A percentile compares a stretch with the other conserved stretches of the same genome.
Evolutionary conservation across 1,284 basidiomycete genomes (phyloP).

Genomic region (Fomitopsis pinicola): DNA sequence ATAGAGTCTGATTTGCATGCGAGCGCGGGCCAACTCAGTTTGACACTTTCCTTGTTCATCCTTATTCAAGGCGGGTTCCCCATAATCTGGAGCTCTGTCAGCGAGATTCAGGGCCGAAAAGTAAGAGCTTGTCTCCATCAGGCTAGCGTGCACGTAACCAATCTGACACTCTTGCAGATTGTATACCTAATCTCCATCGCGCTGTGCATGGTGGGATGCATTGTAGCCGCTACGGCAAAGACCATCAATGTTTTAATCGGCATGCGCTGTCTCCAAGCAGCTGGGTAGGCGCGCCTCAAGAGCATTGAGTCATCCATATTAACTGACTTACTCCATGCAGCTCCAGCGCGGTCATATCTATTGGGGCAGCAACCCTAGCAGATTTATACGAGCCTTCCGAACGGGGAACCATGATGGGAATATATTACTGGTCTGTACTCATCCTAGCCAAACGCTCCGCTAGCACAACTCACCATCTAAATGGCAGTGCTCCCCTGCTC

Average conservation of each 20-base stretch:
- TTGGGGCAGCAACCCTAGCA: conserved; percentile 79
- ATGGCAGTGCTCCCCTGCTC: conserved; percentile 26
- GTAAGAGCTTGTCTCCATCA: conserved; percentile 30
- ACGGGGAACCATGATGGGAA: conserved; percentile 76
- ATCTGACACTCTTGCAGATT: conserved; percentile 31
- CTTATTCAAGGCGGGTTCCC: conserved; percentile 71
- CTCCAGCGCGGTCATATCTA: conserved; percentile 70
- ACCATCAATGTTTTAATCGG: conserved; percentile 67
- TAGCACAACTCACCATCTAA: not conserved
- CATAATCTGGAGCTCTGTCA: conserved; percentile 66
- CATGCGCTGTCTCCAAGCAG: conserved; percentile 67
- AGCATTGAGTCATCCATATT: too few relatives aligned
- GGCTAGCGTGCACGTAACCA: not conserved
- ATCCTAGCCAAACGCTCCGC: conserved; percentile 14
- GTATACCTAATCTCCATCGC: conserved; percentile 63
- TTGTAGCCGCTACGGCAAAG: conserved; percentile 62
- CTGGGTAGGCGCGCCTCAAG: conserved; percentile 39
- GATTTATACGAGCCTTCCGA: conserved; percentile 81
- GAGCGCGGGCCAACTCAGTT: conserved; percentile 63
- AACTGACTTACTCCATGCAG: conserved; percentile 32
- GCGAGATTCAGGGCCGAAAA: conserved; percentile 80
- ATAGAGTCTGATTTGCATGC: conserved; percentile 66
- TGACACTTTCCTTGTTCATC: conserved; percentile 76
- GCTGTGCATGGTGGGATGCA: conserved; percentile 62
- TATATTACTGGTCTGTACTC: conserved; percentile 49